Conservation (phyloP, 495 filamentous ascomycete species). For the Penicillium riverlandense region DNA sequence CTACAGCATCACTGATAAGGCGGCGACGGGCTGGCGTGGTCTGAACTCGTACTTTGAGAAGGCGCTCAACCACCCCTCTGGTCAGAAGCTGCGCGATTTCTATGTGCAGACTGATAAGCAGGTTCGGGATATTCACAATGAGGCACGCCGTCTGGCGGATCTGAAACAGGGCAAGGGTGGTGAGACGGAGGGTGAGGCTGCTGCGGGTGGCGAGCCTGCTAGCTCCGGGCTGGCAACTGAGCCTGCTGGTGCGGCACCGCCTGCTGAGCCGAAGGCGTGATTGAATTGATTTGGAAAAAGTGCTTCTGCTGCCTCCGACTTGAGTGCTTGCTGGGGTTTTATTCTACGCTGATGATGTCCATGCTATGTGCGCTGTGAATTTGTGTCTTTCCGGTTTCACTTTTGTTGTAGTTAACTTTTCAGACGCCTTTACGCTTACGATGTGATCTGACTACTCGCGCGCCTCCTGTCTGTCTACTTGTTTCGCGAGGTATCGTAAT, state of each 20-base stretch:
- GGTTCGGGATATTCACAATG: conserved; percentile 84
- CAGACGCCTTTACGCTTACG: conserved; percentile 9
- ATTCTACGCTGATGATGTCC: conserved; percentile 2
- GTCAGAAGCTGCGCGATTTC: conserved; percentile 77
- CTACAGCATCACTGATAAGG: conserved; percentile 65
- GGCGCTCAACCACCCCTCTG: conserved; percentile 75
- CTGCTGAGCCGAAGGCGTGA: conserved; percentile 25
- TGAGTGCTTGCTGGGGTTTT: too few species aligned
- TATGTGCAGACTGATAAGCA: conserved; percentile 76
- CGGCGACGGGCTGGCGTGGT: conserved; percentile 55
- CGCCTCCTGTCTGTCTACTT: not conserved
- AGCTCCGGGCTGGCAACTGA: conserved; percentile 9
- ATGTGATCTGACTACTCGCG: conserved; percentile 4
- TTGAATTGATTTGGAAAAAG: not conserved
- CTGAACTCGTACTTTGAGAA: conserved; percentile 85
- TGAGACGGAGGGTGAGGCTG: conserved; percentile 29
- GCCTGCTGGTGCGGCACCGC: conserved; percentile 17
- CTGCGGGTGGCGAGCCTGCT: conserved; percentile 12
- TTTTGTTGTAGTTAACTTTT: not conserved
- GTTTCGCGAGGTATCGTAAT: not conserved
- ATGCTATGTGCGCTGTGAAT: not conserved
- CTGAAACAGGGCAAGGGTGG: conserved; percentile 65
- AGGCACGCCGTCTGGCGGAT: conserved; percentile 80
- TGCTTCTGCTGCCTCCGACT: conserved; percentile 2
- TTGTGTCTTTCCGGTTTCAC: conserved; percentile 1